Evolutionary conservation across 495 filamentous ascomycete genomes (phyloP), one percentile per base, ranked within the genome.

Genomic region (Xylaria telfairii): DNA sequence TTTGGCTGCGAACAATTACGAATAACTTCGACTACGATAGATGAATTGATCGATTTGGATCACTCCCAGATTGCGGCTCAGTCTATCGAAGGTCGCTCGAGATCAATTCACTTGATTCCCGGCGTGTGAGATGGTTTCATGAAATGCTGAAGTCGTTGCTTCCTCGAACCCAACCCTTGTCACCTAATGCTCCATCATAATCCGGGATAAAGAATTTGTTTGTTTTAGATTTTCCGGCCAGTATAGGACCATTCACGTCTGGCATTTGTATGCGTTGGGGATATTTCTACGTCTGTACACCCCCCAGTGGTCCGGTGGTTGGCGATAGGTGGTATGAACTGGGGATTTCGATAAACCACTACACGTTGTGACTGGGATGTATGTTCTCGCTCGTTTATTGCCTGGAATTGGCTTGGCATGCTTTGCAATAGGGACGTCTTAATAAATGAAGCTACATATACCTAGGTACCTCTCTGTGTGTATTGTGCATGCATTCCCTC

Each of bases 41-140:
- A 74, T 76, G 73, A 78, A 74, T 75, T 76, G 68, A 72, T 75
- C 74, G 72, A 72, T 71, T 76, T 76, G 74, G 72, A 74, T 75
- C 76, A 70, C 72, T 69, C 69, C 71, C 67, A 72, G 60, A 66
- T 42, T 68, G 44, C 72, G 42, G 65, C 65, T 69, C 61, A 44
- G n/a, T 47, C 61, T 74, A 75, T 71, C 67, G 62, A 74, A 71
- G 67, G 57, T 69, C 57, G 59, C 46, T 61, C 63, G 57, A 72
- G 21, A 71, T 66, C 53, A 51, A 56, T 19, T 53, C 62, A 15
- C 39, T 60, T 61, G 17, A 73, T 62, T 72, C 68, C 67, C 73
- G 71, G 71, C 72, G 72, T 78, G 76, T 73, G 76, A 76, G 74
- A 68, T 62, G 74, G 74, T 65, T 76, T 74, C 69, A 74, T 76